Evolutionary conservation across 2,329 filamentous ascomycete genomes (phyloP), one percentile per base, ranked within the genome.

Genomic region (Trichoderma sp.): DNA sequence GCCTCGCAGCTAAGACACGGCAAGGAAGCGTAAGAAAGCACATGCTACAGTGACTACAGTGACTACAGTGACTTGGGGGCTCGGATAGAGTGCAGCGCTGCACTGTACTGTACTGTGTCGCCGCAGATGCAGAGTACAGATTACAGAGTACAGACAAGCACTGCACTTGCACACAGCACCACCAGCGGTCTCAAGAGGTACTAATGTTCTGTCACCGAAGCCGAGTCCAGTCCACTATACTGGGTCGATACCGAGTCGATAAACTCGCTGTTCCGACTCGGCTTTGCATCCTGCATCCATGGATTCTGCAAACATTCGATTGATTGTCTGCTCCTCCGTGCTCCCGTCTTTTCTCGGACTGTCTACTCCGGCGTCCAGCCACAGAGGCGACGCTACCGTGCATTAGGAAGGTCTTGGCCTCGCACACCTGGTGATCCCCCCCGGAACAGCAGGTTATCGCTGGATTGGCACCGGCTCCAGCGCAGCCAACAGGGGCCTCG

Each of bases 321-420:
- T 7, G 60, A 54, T 15, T 45, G 50, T 64, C 35, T n/a, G 37
- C 61, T 45, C 52, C 52, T 34, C 60, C 64, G 58, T 64, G 52
- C 59, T 64, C 52, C 50, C 35, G 39, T 22, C n/a, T 19, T 35
- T 29, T n/a, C 19, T 63, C 59, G n/a, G n/a, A 67, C 66, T 63
- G 59, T 68, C 34, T n/a, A n/a, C n/a, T 32, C 29, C 32, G 42
- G 39, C 19, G 45, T 27, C n/a, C 59, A 68, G 59, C 66, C 66
- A 58, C 32, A 22, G 37, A 29, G 32, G 29, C 58, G 25, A 22
- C 58, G 32, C 66, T 68, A 68, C 32, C 5, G 19, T 64, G 22
- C 5, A 45, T 68, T 66, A 68, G 67, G 67, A 53, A 68, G 67
- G 67, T 68, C 54, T 57, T 34, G 17, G 32, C 35, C 39, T 66